Percentiles rank a stretch among this genome's conserved stretches.
These are phyloP conservation scores for Aspergillus pseudonomiae DNA, from an alignment of 2,329 filamentous ascomycete species.

Conservation along the genomic window DNA sequence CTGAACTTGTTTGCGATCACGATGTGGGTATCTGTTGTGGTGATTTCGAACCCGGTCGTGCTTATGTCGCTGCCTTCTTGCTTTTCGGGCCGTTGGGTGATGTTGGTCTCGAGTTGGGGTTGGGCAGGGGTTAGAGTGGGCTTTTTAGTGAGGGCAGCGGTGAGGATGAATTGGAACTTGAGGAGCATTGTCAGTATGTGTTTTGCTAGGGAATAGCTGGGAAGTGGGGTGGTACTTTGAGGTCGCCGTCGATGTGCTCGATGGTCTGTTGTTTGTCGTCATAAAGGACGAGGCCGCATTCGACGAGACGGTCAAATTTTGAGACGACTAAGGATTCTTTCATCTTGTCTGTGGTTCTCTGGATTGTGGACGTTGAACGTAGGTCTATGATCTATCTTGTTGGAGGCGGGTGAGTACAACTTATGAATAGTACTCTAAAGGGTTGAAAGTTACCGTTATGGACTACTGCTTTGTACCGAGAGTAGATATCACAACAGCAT, in stretches of 20 bases:
- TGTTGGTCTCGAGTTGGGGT: neutral
- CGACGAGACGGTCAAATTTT: neutral
- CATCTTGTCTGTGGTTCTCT: neutral
- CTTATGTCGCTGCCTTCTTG: neutral
- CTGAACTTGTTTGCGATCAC: conserved; percentile 1
- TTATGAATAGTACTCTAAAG: no score
- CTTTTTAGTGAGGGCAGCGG: neutral
- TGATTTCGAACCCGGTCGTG: neutral
- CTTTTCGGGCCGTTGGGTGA: neutral
- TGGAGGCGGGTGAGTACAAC: neutral
- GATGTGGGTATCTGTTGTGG: neutral
- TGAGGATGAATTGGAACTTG: neutral
- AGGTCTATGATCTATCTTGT: neutral
- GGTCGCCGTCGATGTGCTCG: neutral
- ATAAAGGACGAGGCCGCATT: neutral
- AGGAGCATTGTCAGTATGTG: neutral
- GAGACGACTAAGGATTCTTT: neutral
- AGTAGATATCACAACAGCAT: no score
- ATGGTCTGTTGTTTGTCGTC: neutral
- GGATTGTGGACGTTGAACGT: neutral
- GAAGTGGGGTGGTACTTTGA: neutral
- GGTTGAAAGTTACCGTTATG: no score
- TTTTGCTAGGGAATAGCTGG: neutral
- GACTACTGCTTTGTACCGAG: no score
- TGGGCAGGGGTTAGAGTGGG: neutral